A percentile compares a stretch with the other conserved stretches of the same genome.
Conservation (phyloP, 768 basidiomycete genomes). For the Lactifluus subvellereus region DNA sequence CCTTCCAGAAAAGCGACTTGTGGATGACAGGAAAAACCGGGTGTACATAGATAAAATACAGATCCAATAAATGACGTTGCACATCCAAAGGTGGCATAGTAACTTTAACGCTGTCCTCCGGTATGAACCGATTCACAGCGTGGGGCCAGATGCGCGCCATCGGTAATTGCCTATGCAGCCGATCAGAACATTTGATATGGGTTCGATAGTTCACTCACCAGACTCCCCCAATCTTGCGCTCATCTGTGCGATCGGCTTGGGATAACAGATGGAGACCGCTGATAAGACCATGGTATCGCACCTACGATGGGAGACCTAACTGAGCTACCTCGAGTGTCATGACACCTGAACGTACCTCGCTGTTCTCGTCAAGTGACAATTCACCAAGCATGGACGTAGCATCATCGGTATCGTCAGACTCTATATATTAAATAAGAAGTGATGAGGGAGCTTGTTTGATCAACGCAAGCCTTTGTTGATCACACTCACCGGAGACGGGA, state of each 20-base stretch:
- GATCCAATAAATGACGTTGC: constrained; percentile 62
- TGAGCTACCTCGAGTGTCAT: constrained; percentile 26
- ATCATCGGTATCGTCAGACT: constrained; percentile 29
- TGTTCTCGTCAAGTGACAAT: constrained; percentile 69
- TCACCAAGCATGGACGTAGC: constrained; percentile 58
- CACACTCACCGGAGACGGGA: constrained; percentile 15
- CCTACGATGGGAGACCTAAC: constrained; percentile 39
- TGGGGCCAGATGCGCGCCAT: constrained; percentile 75
- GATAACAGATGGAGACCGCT: constrained; percentile 75
- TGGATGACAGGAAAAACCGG: constrained; percentile 80
- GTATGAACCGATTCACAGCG: constrained; percentile 39
- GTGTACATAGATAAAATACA: constrained; percentile 82
- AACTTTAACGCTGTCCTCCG: constrained; percentile 41
- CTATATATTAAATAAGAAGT: constrained; percentile 10
- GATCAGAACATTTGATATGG: not conserved
- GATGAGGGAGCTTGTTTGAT: not conserved
- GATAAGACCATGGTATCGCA: constrained; percentile 77
- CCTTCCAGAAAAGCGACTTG: constrained; percentile 59
- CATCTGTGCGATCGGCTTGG: constrained; percentile 57
- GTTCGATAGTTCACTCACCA: constrained; percentile 39
- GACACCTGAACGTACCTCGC: constrained; percentile 44
- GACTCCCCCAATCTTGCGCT: constrained; percentile 61
- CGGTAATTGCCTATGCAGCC: constrained; percentile 50
- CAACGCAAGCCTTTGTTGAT: not conserved
- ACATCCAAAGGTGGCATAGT: constrained; percentile 53